A percentile compares a stretch with the other conserved stretches of the same genome.
phyloP scores from a whole-genome alignment of 345 rosid species.

The Brassica cretica region DNA sequence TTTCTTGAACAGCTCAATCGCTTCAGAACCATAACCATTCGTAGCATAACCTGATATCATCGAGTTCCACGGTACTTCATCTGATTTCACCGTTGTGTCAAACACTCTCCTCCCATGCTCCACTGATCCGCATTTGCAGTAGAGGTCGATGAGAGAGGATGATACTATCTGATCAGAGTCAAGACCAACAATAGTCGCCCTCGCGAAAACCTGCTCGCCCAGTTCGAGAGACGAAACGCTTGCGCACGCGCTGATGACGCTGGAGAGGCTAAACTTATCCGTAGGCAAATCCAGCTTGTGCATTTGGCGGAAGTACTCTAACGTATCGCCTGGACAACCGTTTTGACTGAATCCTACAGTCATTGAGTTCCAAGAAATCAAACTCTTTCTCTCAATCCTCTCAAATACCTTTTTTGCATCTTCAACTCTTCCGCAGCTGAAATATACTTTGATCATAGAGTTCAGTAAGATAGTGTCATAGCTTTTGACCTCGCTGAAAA shows the following conservation, averaged over 20 bases:
- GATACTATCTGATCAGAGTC: constrained; percentile 65
- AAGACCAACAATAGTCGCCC: constrained; percentile 59
- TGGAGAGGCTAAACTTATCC: constrained; percentile 70
- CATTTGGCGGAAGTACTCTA: constrained; percentile 66
- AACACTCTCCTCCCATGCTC: constrained; percentile 61
- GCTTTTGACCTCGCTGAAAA: constrained; percentile 57
- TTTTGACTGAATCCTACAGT: constrained; percentile 70
- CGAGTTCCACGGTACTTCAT: constrained; percentile 75
- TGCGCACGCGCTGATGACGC: constrained; percentile 40
- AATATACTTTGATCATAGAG: constrained; percentile 71
- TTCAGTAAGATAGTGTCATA: constrained; percentile 76
- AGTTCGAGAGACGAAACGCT: constrained; percentile 38
- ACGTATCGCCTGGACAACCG: constrained; percentile 65
- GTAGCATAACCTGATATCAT: constrained; percentile 88
- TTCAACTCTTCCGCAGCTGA: constrained; percentile 68
- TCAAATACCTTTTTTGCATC: constrained; percentile 65
- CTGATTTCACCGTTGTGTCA: constrained; percentile 55
- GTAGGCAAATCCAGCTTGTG: constrained; percentile 52
- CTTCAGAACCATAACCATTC: constrained; percentile 70
- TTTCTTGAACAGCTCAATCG: constrained; percentile 61
- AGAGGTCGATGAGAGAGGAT: constrained; percentile 78
- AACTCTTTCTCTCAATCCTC: constrained; percentile 54
- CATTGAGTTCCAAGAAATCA: constrained; percentile 94
- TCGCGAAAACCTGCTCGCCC: constrained; percentile 77
- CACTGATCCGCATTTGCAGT: constrained; percentile 58